These are phyloP conservation scores for Hemileccinum impolitum DNA, from an alignment of 768 basidiomycete species.

Conservation along the genomic window DNA sequence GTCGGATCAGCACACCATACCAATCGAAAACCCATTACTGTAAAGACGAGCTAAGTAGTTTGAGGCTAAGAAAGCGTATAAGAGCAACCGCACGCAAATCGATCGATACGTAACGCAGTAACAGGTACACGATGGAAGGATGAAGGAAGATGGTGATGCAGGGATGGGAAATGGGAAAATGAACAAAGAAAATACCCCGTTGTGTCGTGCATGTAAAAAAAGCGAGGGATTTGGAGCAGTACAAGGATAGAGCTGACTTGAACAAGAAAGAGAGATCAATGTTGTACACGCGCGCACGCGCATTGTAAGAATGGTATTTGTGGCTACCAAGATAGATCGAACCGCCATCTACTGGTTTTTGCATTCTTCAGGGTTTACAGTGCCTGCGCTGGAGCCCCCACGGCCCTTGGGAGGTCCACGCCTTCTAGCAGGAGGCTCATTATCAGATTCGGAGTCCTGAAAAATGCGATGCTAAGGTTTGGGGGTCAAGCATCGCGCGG, in stretches of 20 bases:
- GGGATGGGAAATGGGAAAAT: not conserved
- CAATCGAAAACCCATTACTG: slow-evolving; percentile 17
- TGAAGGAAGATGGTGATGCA: not conserved
- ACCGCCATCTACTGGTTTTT: slow-evolving; percentile 70
- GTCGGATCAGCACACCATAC: not conserved
- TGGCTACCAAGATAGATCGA: slow-evolving; percentile 10
- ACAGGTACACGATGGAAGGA: slow-evolving; percentile 8
- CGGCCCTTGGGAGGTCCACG: slow-evolving; percentile 59
- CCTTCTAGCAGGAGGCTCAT: slow-evolving; percentile 55
- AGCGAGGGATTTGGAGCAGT: slow-evolving; percentile 1
- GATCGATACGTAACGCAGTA: slow-evolving; percentile 10
- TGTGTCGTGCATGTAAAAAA: slow-evolving; percentile 4
- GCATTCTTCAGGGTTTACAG: slow-evolving; percentile 76
- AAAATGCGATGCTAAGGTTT: slow-evolving; percentile 17
- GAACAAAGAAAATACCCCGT: too few relatives aligned
- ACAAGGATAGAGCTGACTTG: slow-evolving; percentile 15
- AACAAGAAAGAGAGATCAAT: slow-evolving; percentile 9
- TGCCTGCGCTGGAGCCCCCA: slow-evolving; percentile 38
- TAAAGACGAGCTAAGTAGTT: slow-evolving; percentile 18
- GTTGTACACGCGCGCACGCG: slow-evolving; percentile 13
- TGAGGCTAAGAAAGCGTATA: slow-evolving; percentile 5
- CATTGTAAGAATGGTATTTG: slow-evolving; percentile 17
- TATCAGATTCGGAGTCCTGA: slow-evolving; percentile 69
- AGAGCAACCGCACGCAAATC: slow-evolving; percentile 4
- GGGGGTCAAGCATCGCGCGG: slow-evolving; percentile 14